Base-by-base conservation (phyloP, 129 eudicot genomes). In the Chrysanthemum makinoi region DNA sequence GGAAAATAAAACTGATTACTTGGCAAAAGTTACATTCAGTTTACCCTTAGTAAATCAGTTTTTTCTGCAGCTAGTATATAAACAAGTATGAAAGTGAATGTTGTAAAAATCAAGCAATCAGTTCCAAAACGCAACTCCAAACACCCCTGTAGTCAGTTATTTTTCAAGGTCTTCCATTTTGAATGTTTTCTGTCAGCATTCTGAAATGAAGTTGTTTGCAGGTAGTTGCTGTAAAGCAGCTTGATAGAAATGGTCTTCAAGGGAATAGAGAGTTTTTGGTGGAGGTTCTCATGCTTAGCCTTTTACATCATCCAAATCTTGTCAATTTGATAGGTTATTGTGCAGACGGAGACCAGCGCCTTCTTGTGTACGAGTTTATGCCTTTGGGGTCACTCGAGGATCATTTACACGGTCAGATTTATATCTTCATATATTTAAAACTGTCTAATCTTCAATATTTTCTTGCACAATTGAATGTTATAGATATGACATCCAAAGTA, bases 201-300 rank as follows among this genome's bases (percentile, higher is more conserved):
- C 54, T 54, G 72, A 66, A 75, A 47, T 71, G 59, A 69, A 73
- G 62, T 5, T 76, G 26, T 83, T 67, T 77, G 75, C 91, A 91
- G 97, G 90, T 88, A 16, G 97, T 91, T 71, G 97, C 97, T 17
- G 97, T 91, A 13, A 88, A 91, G 73, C 96, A 91, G 62, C 97
- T 91, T 66, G 97, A 91, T 71, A 76, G 96, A 17, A 88, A 91
- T 72, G 97, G 97, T 61, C 96, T 91, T 84, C 96, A 88, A 77
- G 97, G 97, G 75, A 91, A 91, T 56, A 78, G 97, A 77, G 97
- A 91, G 82, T 91, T 88, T 72, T 75, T 88, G 81, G 97, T 88
- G 78, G 97, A 91, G 83, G 97, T 91, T 86, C 87, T 91, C 53
- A 91, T 91, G 97, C 97, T 91, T 81, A 91, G 97, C 79, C 87